Base-by-base conservation (phyloP, 495 filamentous ascomycete species). In the Podospora tetraspora region DNA sequence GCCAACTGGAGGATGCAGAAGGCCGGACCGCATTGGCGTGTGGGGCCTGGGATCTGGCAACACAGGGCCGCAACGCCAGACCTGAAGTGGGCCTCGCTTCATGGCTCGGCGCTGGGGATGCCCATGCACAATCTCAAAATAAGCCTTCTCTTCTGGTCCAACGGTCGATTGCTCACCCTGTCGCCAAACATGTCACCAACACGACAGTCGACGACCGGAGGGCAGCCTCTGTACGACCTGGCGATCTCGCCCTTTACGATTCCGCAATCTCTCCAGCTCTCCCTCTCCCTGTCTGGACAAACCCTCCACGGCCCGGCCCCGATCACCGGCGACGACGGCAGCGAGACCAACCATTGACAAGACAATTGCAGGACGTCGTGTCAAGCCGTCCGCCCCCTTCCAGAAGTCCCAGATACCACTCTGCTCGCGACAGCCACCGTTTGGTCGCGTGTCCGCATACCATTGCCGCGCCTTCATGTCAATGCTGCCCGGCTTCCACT, bases 341-440 rank as follows among this genome's bases (percentile, higher is more conserved):
- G 62, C 13, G 62, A 12, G 61, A 25, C 61, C 2, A 56, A 3
- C 30, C 62, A 12, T 6, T 9, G 32, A 52, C 29, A 52, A 52
- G 32, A 34, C 43, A 6, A n/a, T 52, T 52, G 43, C 43, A 52
- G 43, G 43, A 52, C 19, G 6, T 52, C 19, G 43, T n/a, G 43
- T 52, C 43, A 52, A 52, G 43, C 43, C 43, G 43, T 52, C 43
- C 16, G 43, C n/a, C 43, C 43, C 43, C 43, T 52, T 52, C 43
- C 43, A 52, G 43, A 52, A 52, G 43, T 52, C 43, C 43, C 43
- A 52, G 24, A 32, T 62, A 32, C 27, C 60, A 21, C 60, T 52
- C 43, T 52, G 43, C 43, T 8, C 43, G 43, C 61, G 61, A 62
- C 61, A 62, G 61, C 61, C 57, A 43, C 63, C 63, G 63, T 59